phyloP scores from a whole-genome alignment of 345 rosid species.

The Brassica nigra region DNA sequence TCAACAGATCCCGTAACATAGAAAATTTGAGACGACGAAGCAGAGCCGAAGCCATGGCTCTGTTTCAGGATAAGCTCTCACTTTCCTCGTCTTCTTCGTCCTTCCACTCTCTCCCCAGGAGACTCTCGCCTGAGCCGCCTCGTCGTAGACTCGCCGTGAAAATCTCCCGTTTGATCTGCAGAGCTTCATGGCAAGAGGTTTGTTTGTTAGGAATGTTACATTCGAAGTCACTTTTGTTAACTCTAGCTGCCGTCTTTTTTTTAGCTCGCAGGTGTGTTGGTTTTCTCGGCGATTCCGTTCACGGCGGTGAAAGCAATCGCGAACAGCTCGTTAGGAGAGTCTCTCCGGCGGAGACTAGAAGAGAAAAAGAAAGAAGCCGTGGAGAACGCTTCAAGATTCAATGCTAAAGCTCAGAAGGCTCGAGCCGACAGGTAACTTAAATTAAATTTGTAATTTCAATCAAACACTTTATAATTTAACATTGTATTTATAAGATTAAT shows the following conservation, averaged over 20 bases:
- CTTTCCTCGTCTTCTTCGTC: slow-evolving; percentile 42
- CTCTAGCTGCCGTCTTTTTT: slow-evolving; percentile 45
- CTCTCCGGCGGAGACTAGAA: slow-evolving; percentile 63
- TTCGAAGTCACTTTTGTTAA: not conserved
- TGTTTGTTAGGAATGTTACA: not conserved
- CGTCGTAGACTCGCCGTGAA: not conserved
- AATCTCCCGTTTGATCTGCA: slow-evolving; percentile 48
- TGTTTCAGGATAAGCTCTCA: slow-evolving; percentile 37
- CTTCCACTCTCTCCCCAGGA: slow-evolving; percentile 24
- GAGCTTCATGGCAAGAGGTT: slow-evolving; percentile 94
- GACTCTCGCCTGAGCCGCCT: slow-evolving; percentile 22
- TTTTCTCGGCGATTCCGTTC: slow-evolving; percentile 90
- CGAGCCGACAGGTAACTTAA: slow-evolving; percentile 66
- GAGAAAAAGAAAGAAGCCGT: slow-evolving; percentile 71
- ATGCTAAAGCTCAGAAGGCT: slow-evolving; percentile 63
- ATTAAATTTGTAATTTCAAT: not conserved
- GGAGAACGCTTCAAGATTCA: slow-evolving; percentile 56
- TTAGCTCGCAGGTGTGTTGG: slow-evolving; percentile 86
- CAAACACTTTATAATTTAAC: no score
- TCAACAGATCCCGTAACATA: not conserved
- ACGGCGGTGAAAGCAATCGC: slow-evolving; percentile 93
- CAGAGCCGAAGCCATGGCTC: slow-evolving; percentile 36
- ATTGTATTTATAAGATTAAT: no score
- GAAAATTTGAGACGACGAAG: not conserved
- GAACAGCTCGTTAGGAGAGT: slow-evolving; percentile 78